Base-by-base conservation (phyloP, 192 early-diverging fungal genomes). In the Tieghemiomyces parasiticus region DNA sequence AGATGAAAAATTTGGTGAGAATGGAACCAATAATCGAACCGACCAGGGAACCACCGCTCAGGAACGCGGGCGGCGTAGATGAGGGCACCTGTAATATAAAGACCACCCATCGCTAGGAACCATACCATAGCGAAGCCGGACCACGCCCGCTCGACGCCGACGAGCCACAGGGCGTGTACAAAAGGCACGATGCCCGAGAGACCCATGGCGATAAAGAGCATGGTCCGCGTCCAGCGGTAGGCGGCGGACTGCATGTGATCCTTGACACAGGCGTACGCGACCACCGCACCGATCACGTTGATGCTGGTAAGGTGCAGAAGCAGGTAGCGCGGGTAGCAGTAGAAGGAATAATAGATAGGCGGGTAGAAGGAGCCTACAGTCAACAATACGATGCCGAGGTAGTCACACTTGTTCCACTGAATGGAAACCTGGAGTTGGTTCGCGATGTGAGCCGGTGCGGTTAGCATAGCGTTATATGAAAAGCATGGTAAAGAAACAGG, bases 1-100 rank as follows among this genome's bases (percentile, higher is more conserved):
- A 88, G 29, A 59, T 96, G 93, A 63, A 90, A 93, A 44, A 96
- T 91, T 73, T 96, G 93, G 65, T 93, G 92, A 35, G 86, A 90
- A 66, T 77, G 80, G 64, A 85, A 80, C 78, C 77, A 87, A 58
- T 83, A 75, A 64, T 93, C 88, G 59, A 90, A 89, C 61, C 68
- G 77, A 1, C 91, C 90, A 6, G 93, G 93, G 64, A 72, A 86
- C 78, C 80, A 84, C 46, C 83, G 68, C 69, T 96, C 93, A 19
- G 93, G 93, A 19, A 88, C 67, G 16, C 89, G 72, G 26, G 69
- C 67, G n/a, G 82, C 90, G 62, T 97, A 97, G 26, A 97, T 81
- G 28, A 86, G 62, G 30, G 90, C 89, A 22, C 94, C 94, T 32
- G 72, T 46, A 46, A 94, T 71, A 67, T 97, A 97, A 29, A 75